phyloP scores from a whole-genome alignment of 2,329 filamentous ascomycete genomes.

The Amauroascus verrucosus region DNA sequence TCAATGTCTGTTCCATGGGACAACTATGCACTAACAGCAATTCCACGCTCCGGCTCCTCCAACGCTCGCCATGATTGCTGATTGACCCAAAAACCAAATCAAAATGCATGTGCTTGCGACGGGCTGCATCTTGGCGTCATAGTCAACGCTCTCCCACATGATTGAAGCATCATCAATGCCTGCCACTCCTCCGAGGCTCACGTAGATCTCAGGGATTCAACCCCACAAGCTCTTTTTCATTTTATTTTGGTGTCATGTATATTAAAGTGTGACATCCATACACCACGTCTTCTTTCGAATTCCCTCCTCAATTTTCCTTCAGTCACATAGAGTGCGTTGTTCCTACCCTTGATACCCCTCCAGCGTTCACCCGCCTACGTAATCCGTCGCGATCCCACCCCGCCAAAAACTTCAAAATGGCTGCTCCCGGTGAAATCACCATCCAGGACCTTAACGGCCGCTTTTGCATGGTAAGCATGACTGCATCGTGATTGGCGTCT shows the following conservation, averaged over 20 bases:
- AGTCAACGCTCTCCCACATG: not conserved
- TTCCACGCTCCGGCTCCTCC: too few relatives aligned
- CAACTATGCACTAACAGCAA: too few relatives aligned
- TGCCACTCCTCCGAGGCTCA: conserved; percentile 1
- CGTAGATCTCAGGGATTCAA: not conserved
- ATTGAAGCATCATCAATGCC: not conserved
- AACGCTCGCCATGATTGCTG: too few relatives aligned
- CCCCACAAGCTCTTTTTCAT: not conserved
- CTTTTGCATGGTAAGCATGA: conserved; percentile 55
- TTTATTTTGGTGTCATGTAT: not conserved
- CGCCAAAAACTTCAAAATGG: conserved; percentile 44
- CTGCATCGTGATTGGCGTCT: not conserved
- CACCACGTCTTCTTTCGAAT: not conserved
- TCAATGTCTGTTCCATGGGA: not conserved
- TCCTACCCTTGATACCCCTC: not conserved
- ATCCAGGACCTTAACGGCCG: conserved; percentile 58
- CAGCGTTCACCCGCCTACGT: not conserved
- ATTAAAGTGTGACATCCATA: not conserved
- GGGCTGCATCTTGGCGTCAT: not conserved
- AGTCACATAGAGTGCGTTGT: not conserved
- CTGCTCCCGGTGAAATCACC: conserved; percentile 57
- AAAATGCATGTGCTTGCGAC: conserved; percentile 6
- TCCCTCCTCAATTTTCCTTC: not conserved
- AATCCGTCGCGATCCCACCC: not conserved
- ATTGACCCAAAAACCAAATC: too few relatives aligned